Evolutionary conservation across 2,329 filamentous ascomycete genomes (phyloP).

Genomic region (Arthrobotrys musiformis): DNA sequence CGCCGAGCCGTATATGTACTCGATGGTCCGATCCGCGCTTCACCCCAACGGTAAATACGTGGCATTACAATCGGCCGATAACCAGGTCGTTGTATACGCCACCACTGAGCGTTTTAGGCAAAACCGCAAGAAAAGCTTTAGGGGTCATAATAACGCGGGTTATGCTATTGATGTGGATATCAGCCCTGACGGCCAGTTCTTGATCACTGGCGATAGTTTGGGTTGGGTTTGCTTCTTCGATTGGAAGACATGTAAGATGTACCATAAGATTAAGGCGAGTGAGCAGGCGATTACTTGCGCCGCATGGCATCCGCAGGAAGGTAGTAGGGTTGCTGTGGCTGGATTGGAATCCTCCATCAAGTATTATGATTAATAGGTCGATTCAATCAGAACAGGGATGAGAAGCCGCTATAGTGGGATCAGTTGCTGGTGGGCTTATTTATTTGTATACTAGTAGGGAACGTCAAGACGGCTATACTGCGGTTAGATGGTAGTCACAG

Average conservation of each 20-base stretch:
- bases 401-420: too few relatives aligned
- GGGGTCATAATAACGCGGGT: conserved; percentile 94
- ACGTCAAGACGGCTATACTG: background rate
- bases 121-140: conserved; percentile 96
- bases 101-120: conserved; percentile 95
- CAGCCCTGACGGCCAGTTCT: conserved; percentile 89
- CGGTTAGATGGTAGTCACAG: background rate
- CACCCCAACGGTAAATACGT: conserved; percentile 95
- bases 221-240: conserved; percentile 98
- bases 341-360: conserved; percentile 72
- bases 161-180: conserved; percentile 90
- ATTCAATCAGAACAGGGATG: too few relatives aligned
- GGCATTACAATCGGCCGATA: conserved; percentile 91
- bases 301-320: conserved; percentile 98
- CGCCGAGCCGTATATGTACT: conserved; percentile 97
- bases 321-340: conserved; percentile 89
- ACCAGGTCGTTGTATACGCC: conserved; percentile 95
- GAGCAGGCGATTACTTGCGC: conserved; percentile 85
- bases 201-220: conserved; percentile 84
- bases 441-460: conserved; percentile 34
- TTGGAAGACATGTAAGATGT: conserved; percentile 99
- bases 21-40: conserved; percentile 83
- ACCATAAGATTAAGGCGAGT: conserved; percentile 89
- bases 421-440: too few relatives aligned
- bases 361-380: conserved; percentile 32